Evolutionary conservation across 257 asterid species (phyloP).

Genomic region (Pogostemon cablin): DNA sequence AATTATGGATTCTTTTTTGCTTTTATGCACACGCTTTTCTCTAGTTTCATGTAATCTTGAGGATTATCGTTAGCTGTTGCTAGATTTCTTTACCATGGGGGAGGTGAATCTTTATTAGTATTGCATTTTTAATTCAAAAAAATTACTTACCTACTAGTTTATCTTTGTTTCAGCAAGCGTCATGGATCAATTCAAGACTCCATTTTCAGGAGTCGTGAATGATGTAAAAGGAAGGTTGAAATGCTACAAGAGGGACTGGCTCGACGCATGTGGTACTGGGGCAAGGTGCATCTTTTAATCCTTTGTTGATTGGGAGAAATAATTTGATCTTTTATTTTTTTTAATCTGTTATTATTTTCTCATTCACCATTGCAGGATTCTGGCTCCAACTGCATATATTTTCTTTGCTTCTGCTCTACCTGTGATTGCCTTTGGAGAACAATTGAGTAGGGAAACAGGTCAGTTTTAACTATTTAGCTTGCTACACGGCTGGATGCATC

Average conservation of each 20-base stretch:
- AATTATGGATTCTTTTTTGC: neutral
- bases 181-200: slow-evolving; percentile 44
- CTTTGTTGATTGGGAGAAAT: neutral
- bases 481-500: neutral
- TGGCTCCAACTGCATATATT: slow-evolving; percentile 87
- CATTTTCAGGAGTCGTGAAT: slow-evolving; percentile 48
- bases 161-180: slow-evolving; percentile 33
- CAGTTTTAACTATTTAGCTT: slow-evolving; percentile 11
- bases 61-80: neutral
- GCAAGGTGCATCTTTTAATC: slow-evolving; percentile 48
- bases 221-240: slow-evolving; percentile 55
- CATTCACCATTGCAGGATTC: slow-evolving; percentile 57
- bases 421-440: slow-evolving; percentile 92
- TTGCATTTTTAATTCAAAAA: slow-evolving; percentile 22
- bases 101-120: slow-evolving; percentile 8
- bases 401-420: slow-evolving; percentile 97
- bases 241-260: slow-evolving; percentile 66
- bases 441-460: slow-evolving; percentile 92
- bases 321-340: slow-evolving; percentile 20
- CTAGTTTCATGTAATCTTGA: neutral
- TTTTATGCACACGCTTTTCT: neutral
- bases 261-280: slow-evolving; percentile 58
- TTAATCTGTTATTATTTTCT: neutral
- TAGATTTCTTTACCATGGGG: neutral
- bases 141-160: slow-evolving; percentile 1